Base-by-base conservation (phyloP, 2,329 filamentous ascomycete genomes). In the Aspergillus sp. region DNA sequence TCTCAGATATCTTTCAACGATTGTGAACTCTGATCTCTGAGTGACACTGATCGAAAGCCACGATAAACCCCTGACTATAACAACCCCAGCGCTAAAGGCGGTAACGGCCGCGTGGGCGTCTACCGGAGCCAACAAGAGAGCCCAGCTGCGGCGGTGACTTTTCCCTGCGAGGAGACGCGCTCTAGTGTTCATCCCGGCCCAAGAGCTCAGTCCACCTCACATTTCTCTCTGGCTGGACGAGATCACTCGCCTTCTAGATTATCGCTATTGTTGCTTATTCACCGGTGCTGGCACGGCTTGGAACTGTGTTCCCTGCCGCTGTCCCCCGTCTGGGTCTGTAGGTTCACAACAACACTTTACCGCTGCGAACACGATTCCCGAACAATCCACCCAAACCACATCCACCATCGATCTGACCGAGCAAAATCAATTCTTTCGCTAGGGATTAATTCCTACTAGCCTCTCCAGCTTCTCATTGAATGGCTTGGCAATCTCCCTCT, bases 401-500 rank as follows among this genome's bases (percentile, higher is more conserved):
- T 38, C 51, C 47, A 51, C 43, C 47, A 19, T 57, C 34, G 41
- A 57, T 50, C 45, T 23, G 31, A 38, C 34, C 54, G 57, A 59
- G 49, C 54, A 54, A 41, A 45, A 47, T 19, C 19, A 45, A 58
- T 56, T 46, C 56, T 31, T n/a, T 34, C n/a, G 45, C 55, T 54
- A 22, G 17, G 28, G n/a, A n/a, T 47, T 57, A 17, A 59, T 57
- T 30, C 28, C 34, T 46, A 22, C 48, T 13, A 48, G 49, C 34
- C 43, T 38, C 51, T 57, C 45, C 45, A 49, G 59, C 56, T 64
- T 62, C 55, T 62, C 48, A 64, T 72, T 72, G 71, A 71, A 90
- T 91, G 88, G 87, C 88, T 79, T 91, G 87, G 87, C 88, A 90
- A 82, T 87, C 86, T 76, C 83, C 86, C 74, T 86, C 85, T 74